phyloP scores from a whole-genome alignment of 768 basidiomycete species.

The Strobilomyces confusus region DNA sequence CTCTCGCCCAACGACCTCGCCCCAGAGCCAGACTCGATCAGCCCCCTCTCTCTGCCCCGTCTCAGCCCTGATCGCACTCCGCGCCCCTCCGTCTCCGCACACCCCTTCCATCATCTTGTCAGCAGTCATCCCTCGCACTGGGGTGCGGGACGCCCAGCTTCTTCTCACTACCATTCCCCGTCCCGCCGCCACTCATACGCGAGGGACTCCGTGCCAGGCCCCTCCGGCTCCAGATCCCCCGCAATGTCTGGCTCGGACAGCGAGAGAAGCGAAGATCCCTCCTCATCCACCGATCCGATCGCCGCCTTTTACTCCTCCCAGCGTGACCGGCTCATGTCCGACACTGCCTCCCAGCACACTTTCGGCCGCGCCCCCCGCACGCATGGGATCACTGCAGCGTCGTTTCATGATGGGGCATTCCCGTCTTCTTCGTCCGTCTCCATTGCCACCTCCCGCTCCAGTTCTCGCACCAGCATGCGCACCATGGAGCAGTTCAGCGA shows the following conservation, averaged over 20 bases:
- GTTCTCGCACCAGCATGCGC: slow-evolving; percentile 32
- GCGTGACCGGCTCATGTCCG: slow-evolving; percentile 29
- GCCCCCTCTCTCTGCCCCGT: slow-evolving; percentile 33
- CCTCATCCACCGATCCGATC: slow-evolving; percentile 31
- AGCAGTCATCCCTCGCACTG: slow-evolving; percentile 36
- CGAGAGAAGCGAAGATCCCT: slow-evolving; percentile 37
- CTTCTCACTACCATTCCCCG: slow-evolving; percentile 9
- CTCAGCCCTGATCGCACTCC: slow-evolving; percentile 41
- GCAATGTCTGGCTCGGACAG: slow-evolving; percentile 22
- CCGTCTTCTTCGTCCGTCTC: slow-evolving; percentile 45
- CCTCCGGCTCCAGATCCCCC: slow-evolving; percentile 7
- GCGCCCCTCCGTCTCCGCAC: slow-evolving; percentile 38
- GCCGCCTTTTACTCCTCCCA: slow-evolving; percentile 15
- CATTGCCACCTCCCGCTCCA: slow-evolving; percentile 34
- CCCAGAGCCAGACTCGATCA: slow-evolving; percentile 28
- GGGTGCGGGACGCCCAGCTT: slow-evolving; percentile 26
- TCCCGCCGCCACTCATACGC: slow-evolving; percentile 15
- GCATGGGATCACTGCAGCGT: slow-evolving; percentile 18
- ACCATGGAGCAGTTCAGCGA: slow-evolving; percentile 40
- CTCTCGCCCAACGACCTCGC: slow-evolving; percentile 7
- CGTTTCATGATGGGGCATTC: slow-evolving; percentile 24
- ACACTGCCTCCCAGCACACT: slow-evolving; percentile 47
- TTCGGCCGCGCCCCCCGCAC: slow-evolving; percentile 42
- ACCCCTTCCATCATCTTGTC: slow-evolving; percentile 11
- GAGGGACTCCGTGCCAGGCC: not conserved